Conservation (phyloP, 2,329 filamentous ascomycete species). For the Fusarium kyushuense region DNA sequence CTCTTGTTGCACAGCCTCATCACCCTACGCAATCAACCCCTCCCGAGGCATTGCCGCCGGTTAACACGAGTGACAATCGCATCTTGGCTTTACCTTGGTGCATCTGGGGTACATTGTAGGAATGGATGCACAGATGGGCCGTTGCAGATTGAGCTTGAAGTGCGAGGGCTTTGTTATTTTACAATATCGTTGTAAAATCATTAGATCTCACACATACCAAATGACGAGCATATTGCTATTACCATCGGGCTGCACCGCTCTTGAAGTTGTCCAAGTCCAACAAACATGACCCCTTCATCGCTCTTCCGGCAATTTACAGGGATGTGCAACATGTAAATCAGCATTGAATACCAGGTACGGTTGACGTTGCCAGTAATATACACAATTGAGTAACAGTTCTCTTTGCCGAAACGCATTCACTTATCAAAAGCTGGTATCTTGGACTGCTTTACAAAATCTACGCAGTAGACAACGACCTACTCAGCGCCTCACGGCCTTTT, state of each 20-base stretch:
- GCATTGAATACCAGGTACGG: neutral
- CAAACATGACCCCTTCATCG: neutral
- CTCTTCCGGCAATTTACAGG: conserved; percentile 9
- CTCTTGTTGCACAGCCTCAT: conserved; percentile 47
- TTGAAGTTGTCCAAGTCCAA: conserved; percentile 1
- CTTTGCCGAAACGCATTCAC: conserved; percentile 1
- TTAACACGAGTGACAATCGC: conserved; percentile 34
- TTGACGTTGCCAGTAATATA: neutral
- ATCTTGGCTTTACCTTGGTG: conserved; percentile 28
- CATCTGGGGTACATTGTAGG: neutral
- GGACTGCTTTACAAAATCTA: conserved; percentile 32
- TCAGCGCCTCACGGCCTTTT: conserved; percentile 19
- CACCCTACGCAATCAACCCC: conserved; percentile 48
- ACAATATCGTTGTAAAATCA: neutral
- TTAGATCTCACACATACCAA: neutral
- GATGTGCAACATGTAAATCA: neutral
- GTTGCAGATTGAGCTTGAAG: conserved; percentile 8
- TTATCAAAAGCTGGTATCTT: conserved; percentile 1
- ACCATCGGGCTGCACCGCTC: neutral
- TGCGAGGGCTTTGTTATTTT: neutral
- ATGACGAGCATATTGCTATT: neutral
- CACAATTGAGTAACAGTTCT: neutral
- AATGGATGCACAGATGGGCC: neutral
- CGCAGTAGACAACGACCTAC: conserved; percentile 12
- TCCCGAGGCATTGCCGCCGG: conserved; percentile 19